phyloP scores from a whole-genome alignment of 129 eudicot species.

The Flaveria bidentis region DNA sequence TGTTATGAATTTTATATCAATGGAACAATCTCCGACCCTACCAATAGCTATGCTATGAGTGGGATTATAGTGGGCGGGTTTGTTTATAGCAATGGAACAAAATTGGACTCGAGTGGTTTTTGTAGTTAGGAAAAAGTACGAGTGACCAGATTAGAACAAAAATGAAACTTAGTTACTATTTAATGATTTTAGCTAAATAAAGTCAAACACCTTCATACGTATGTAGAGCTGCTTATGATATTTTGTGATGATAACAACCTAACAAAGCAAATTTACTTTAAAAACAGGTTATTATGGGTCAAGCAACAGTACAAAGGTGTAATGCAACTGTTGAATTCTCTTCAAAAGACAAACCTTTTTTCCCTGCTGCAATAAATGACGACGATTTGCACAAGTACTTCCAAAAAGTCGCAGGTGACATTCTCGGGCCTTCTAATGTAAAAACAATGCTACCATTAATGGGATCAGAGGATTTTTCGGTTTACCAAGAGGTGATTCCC shows the following conservation, averaged over 20 bases:
- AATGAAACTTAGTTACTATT: not conserved
- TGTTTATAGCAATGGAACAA: too few species aligned
- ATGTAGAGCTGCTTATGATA: not conserved
- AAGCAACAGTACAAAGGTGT: slow-evolving; percentile 93
- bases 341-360: slow-evolving; percentile 47
- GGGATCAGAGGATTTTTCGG: slow-evolving; percentile 94
- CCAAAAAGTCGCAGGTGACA: slow-evolving; percentile 51
- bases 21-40: not conserved
- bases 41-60: too few species aligned
- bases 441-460: slow-evolving; percentile 64
- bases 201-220: not conserved
- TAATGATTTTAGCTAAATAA: not conserved
- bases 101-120: not conserved
- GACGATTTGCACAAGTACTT: slow-evolving; percentile 57
- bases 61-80: too few species aligned
- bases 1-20: not conserved
- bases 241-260: not conserved
- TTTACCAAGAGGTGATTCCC: slow-evolving; percentile 79
- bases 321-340: slow-evolving; percentile 82
- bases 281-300: slow-evolving; percentile 73
- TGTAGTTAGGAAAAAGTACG: not conserved
- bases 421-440: slow-evolving; percentile 61
- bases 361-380: slow-evolving; percentile 75
- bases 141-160: not conserved
- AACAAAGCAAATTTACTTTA: slow-evolving; percentile 18